These are phyloP conservation scores for Phytophthora tentaculata DNA, from an alignment of 352 stramenopile species.

Conservation along the genomic window DNA sequence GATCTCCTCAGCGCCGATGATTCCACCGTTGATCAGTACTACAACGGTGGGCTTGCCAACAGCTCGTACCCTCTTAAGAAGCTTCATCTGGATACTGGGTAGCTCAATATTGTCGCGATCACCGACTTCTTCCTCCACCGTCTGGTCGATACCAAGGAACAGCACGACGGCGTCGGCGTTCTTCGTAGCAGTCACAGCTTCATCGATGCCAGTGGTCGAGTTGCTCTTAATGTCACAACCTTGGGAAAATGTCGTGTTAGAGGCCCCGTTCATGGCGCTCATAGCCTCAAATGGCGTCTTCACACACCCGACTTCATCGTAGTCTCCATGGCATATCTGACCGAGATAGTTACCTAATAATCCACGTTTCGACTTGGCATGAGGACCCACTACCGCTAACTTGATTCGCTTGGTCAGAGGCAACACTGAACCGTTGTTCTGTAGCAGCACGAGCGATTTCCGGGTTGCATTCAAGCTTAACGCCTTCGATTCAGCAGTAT, in stretches of 20 bases:
- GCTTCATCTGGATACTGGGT: constrained; percentile 65
- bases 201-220: constrained; percentile 50
- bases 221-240: constrained; percentile 65
- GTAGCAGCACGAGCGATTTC: constrained; percentile 92
- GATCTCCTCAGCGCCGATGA: constrained; percentile 75
- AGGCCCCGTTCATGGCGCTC: constrained; percentile 35
- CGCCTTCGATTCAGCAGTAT: constrained; percentile 55
- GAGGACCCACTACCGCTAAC: constrained; percentile 79
- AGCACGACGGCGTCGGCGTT: constrained; percentile 63
- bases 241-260: constrained; percentile 34
- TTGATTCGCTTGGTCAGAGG: constrained; percentile 57
- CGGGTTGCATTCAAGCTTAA: constrained; percentile 69
- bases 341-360: constrained; percentile 87
- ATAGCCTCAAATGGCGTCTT: constrained; percentile 73
- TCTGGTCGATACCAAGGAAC: constrained; percentile 82
- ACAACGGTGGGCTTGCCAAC: constrained; percentile 69
- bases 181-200: constrained; percentile 39
- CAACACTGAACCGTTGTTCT: constrained; percentile 81
- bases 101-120: constrained; percentile 75
- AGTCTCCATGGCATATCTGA: constrained; percentile 58
- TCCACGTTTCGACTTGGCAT: constrained; percentile 52
- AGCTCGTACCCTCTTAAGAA: constrained; percentile 63
- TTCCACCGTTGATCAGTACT: constrained; percentile 87
- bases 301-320: constrained; percentile 59
- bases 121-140: constrained; percentile 67